These are phyloP conservation scores for Suillus brevipes DNA, from an alignment of 768 basidiomycete species.

Conservation along the genomic window DNA sequence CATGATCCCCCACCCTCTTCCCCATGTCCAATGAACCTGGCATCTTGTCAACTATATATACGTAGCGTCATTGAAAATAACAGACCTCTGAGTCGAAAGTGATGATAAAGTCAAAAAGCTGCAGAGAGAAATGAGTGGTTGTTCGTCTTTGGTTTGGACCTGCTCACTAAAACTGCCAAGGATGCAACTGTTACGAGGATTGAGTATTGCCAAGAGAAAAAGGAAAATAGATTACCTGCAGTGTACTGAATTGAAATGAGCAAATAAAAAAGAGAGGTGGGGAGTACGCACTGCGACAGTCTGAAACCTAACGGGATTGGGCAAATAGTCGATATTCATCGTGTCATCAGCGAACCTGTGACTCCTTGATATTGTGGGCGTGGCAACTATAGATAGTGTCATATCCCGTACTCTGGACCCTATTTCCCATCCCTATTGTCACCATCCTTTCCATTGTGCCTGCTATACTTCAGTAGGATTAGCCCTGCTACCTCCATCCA, in stretches of 20 bases:
- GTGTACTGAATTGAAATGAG: not conserved
- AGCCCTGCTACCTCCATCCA: too few relatives aligned
- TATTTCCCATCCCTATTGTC: too few relatives aligned
- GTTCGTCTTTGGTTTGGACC: not conserved
- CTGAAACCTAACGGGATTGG: not conserved
- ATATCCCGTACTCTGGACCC: too few relatives aligned
- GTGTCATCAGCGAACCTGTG: too few relatives aligned
- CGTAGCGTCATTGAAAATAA: too few relatives aligned
- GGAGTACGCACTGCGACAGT: not conserved
- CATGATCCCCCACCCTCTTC: not conserved
- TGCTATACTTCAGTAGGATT: too few relatives aligned
- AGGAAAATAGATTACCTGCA: not conserved
- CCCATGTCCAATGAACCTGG: slow-evolving; percentile 6
- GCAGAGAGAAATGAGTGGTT: not conserved
- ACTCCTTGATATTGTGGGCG: too few relatives aligned
- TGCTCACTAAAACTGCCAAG: not conserved
- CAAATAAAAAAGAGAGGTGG: not conserved
- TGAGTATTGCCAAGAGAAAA: not conserved
- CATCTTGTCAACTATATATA: too few relatives aligned
- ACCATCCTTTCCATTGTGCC: too few relatives aligned
- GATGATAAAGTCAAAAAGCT: slow-evolving; percentile 9
- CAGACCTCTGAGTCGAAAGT: not conserved
- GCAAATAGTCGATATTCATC: not conserved
- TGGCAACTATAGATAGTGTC: too few relatives aligned
- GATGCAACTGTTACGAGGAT: not conserved